Conservation (phyloP, 345 rosid species). For the Eucalyptus marginata region DNA sequence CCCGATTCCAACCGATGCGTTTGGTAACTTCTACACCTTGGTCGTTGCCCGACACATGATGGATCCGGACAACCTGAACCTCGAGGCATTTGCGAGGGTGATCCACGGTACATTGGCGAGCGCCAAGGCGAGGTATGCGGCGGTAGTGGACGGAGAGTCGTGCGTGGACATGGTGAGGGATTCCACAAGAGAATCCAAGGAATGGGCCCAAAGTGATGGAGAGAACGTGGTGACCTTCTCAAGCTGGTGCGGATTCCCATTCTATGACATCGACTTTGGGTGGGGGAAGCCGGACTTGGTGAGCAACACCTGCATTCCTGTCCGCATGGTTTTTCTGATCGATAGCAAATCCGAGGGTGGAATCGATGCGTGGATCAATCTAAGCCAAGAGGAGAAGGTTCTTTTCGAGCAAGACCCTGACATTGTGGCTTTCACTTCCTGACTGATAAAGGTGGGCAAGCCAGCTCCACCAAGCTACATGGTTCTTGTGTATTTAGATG, state of each 20-base stretch:
- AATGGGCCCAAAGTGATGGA: not conserved
- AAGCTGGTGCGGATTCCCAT: constrained; percentile 26
- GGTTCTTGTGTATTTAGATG: not conserved
- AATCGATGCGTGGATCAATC: constrained; percentile 38
- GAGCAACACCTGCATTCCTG: constrained; percentile 8
- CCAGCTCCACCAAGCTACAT: not conserved
- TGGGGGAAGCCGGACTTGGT: constrained; percentile 50
- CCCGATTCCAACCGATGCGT: not conserved
- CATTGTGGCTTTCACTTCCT: not conserved
- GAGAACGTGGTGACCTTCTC: constrained; percentile 8
- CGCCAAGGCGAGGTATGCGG: not conserved
- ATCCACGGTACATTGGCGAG: not conserved
- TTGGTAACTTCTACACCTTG: not conserved
- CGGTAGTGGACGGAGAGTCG: not conserved
- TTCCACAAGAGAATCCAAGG: not conserved
- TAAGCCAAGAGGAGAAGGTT: not conserved
- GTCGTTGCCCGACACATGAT: not conserved
- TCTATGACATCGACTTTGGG: constrained; percentile 38
- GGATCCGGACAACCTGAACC: not conserved
- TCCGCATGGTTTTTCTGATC: constrained; percentile 18
- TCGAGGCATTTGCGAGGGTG: not conserved
- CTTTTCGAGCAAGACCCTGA: not conserved
- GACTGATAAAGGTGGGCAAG: not conserved
- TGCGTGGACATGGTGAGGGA: not conserved
- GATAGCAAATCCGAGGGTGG: constrained; percentile 25